Evolutionary conservation across 2,329 filamentous ascomycete genomes (phyloP), one percentile per base, ranked within the genome.

Genomic region (Xylogone sp.): DNA sequence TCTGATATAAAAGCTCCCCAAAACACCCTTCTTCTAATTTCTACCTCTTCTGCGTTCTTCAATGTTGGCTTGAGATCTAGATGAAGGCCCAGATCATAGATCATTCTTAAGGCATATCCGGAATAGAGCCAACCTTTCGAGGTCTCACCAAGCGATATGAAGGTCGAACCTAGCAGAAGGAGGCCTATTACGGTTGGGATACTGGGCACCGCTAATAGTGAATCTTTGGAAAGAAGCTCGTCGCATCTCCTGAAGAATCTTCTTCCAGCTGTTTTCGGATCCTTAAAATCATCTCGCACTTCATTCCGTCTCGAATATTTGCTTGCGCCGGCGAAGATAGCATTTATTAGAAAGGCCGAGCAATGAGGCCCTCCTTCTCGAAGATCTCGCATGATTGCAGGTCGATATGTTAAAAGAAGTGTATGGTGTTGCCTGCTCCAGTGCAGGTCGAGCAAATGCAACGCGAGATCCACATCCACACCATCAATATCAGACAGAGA

Each of bases 51-150:
- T 60, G 42, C 64, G 22, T 54, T 57, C n/a, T 52, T 46, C 67
- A 68, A 45, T 64, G 56, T 48, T 31, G 61, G 57, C 68, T 62
- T 2, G 10, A 58, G 64, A 56, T 71, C 72, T 18, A 77, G 69
- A 55, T 80, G 76, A 55, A 82, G 71, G 0, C 79, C 78, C 8
- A 83, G 59, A 57, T 83, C 79, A 48, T 76, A 73, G 24, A 82
- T 68, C 69, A 82, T 75, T 6, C 76, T 69, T 52, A 82, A 79
- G 0, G 80, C 79, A 55, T 78, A 71, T 1, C 79, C 80, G 47
- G 76, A 73, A 53, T 83, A 84, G 3, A 82, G 57, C 81, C 81
- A 84, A 7, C 53, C 54, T 18, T 65, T 65, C 16, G 60, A 62
- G 2, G 59, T 59, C 29, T 56, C 46, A 3, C 64, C 63, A 6